A percentile compares a stretch with the other conserved stretches of the same genome.
Evolutionary conservation across 768 basidiomycete species (phyloP).

Genomic region (Leccinum ochraceum): DNA sequence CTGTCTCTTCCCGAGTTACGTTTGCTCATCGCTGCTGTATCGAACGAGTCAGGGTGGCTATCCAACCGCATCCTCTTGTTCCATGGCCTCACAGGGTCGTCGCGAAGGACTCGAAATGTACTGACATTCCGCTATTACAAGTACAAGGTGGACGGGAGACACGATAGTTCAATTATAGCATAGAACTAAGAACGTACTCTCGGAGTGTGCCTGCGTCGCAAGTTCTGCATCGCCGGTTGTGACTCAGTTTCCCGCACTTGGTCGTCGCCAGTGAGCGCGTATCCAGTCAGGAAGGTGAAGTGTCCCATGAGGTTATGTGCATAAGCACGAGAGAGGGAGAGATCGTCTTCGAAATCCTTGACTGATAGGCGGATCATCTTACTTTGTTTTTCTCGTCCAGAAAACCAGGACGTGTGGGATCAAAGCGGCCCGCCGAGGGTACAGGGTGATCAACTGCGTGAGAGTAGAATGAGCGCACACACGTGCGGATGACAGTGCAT

Average conservation of each 20-base stretch:
- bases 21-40: too few species aligned
- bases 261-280: not conserved
- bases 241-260: not conserved
- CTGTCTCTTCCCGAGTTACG: too few species aligned
- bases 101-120: not conserved
- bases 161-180: not conserved
- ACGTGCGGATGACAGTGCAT: not conserved
- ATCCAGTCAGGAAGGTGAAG: not conserved
- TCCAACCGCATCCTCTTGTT: too few species aligned
- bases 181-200: not conserved
- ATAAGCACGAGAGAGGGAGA: too few species aligned
- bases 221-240: not conserved
- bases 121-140: not conserved
- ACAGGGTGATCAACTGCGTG: not conserved
- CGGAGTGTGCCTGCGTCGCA: not conserved
- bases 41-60: too few species aligned
- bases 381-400: not conserved
- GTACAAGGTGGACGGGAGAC: not conserved
- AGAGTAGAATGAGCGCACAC: not conserved
- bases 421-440: not conserved
- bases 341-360: not conserved
- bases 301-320: too few species aligned
- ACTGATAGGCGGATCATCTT: not conserved
- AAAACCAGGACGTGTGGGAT: not conserved
- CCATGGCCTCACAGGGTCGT: too few species aligned